Percentiles rank a stretch among this genome's conserved stretches.
Evolutionary conservation across 768 basidiomycete species (phyloP).

Genomic region (Rhizopogon roseolus): DNA sequence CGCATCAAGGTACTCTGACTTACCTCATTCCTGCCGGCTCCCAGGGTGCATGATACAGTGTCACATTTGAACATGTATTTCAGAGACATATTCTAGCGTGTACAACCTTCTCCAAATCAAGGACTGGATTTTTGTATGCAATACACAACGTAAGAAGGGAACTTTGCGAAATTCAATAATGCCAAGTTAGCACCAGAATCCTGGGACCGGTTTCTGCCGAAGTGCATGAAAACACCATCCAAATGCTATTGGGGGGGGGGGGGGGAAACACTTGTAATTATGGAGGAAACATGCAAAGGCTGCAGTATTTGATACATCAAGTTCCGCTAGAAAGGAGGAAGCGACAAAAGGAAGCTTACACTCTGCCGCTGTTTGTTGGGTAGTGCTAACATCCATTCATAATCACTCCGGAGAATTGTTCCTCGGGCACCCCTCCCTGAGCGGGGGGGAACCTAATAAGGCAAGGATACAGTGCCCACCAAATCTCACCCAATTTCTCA

Average conservation of each 20-base stretch:
- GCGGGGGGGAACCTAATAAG: conserved; percentile 69
- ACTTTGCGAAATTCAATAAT: conserved; percentile 80
- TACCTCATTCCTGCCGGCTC: background rate
- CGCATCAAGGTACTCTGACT: conserved; percentile 75
- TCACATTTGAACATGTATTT: no score
- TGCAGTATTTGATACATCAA: conserved; percentile 42
- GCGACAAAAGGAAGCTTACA: conserved; percentile 51
- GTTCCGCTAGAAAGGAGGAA: conserved; percentile 36
- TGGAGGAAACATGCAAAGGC: conserved; percentile 59
- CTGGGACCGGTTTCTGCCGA: conserved; percentile 97
- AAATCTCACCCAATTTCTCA: background rate
- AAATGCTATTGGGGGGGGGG: no score
- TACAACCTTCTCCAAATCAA: no score
- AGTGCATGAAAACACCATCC: conserved; percentile 65
- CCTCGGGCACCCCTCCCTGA: conserved; percentile 92
- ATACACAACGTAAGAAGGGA: no score
- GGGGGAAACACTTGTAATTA: conserved; percentile 70
- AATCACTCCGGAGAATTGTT: conserved; percentile 73
- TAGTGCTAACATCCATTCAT: background rate
- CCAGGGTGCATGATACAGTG: no score
- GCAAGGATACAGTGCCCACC: conserved; percentile 41
- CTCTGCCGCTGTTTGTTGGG: background rate
- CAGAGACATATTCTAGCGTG: no score
- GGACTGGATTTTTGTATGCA: no score
- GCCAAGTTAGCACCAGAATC: conserved; percentile 92